Conservation (phyloP, 768 basidiomycete species). For the Lentinus tigrinus region DNA sequence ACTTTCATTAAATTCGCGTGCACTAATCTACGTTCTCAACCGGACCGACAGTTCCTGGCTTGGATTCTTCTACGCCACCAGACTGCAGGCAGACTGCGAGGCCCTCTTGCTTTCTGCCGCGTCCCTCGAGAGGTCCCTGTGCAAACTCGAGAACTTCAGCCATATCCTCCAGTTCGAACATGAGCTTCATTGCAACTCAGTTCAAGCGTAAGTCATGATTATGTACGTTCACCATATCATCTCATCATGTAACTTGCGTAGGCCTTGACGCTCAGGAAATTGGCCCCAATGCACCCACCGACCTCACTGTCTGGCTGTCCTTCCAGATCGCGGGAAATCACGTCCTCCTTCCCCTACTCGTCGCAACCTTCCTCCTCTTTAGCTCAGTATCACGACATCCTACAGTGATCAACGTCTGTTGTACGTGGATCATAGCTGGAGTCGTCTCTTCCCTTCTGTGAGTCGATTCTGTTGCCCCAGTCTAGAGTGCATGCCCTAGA, state of each 20-base stretch:
- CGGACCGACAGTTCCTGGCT: not conserved
- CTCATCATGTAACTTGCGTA: not conserved
- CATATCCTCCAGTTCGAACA: not conserved
- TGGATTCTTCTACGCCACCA: conserved; percentile 5
- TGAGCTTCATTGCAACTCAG: not conserved
- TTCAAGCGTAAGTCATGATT: not conserved
- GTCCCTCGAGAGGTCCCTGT: not conserved
- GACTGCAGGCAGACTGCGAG: conserved; percentile 8
- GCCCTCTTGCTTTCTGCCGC: not conserved
- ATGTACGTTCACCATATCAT: not conserved
- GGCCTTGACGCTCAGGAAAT: conserved; percentile 26
- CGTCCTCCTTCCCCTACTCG: conserved; percentile 43
- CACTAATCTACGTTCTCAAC: not conserved
- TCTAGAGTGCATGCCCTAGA: not conserved
- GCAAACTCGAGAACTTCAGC: not conserved
- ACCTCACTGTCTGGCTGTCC: conserved; percentile 42
- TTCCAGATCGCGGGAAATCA: conserved; percentile 48
- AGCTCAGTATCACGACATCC: conserved; percentile 38
- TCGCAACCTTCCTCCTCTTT: conserved; percentile 43
- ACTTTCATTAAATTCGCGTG: conserved; percentile 19
- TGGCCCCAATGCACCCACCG: conserved; percentile 24
- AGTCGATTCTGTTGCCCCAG: conserved; percentile 15
- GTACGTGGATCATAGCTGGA: conserved; percentile 48
- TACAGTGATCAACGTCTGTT: conserved; percentile 45
- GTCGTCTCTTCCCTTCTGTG: conserved; percentile 44